Evolutionary conservation across 495 filamentous ascomycete species (phyloP), one percentile per base, ranked within the genome.

Genomic region (Aspergillus mulundensis): DNA sequence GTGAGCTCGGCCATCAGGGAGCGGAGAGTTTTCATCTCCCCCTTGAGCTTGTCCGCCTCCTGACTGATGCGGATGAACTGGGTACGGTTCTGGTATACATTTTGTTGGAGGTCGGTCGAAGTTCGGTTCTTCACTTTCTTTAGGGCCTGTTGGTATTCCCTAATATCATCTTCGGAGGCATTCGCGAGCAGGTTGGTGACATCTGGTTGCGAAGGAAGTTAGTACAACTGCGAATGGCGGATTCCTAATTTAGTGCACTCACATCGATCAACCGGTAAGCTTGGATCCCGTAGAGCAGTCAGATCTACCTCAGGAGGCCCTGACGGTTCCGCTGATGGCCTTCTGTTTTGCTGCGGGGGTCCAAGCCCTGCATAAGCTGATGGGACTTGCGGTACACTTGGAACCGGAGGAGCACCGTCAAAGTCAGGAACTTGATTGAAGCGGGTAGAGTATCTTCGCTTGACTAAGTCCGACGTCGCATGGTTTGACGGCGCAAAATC

Each of bases 1-100:
- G 87, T 91, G 10, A 99, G 79, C 57, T 99, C 94, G 21, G 88
- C 86, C 84, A 97, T 95, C 41, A 97, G 78, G 42, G 86, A 85
- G 18, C 88, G 81, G 4, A 99, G 84, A 2, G 88, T 86, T 20
- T 91, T 84, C 93, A 99, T 97, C 70, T 99, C 94, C 43, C 85
- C 82, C 66, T 96, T 97, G 50, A 99, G 82, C 70, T 96, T 96
- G 64, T 99, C 94, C 2, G 95, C 95, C 71, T 99, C 95, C 73
- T 96, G 94, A 69, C 90, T 96, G 70, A 99, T 97, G 63, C 95
- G 93, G 77, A 99, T 96, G 71, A 99, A 99, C 63, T 97, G 93
- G 0, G 91, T 96, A 43, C 94, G 86, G 70, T 99, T 99, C 66
- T 97, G 91, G 70, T 93, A 96, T 30, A 99, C 90, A 75, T 91